Evolutionary conservation across 139 green algal species (phyloP).

Genomic region (Tetradesmus lagerheimii): DNA sequence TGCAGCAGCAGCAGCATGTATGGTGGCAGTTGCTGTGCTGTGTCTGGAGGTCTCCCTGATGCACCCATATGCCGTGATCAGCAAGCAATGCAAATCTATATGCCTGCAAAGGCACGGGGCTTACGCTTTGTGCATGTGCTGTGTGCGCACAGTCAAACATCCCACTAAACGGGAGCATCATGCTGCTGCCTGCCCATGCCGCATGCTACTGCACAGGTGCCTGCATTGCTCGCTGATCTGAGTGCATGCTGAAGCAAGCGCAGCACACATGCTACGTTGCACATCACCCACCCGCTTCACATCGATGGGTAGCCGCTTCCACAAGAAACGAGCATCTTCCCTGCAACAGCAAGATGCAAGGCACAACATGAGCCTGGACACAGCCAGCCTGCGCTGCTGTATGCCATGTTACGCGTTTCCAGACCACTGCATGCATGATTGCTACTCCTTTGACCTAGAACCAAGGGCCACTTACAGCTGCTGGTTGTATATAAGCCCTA

Average conservation of each 20-base stretch:
- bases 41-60: too few species aligned
- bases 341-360: slow-evolving; percentile 40
- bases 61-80: too few species aligned
- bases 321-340: slow-evolving; percentile 59
- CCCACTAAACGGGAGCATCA: too few species aligned
- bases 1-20: too few species aligned
- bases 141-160: too few species aligned
- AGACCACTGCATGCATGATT: too few species aligned
- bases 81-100: too few species aligned
- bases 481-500: slow-evolving; percentile 62
- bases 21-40: too few species aligned
- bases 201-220: neutral
- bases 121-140: too few species aligned
- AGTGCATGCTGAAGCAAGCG: neutral
- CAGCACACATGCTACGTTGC: neutral
- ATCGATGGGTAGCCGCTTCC: slow-evolving; percentile 59
- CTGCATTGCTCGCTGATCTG: neutral
- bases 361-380: neutral
- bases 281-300: slow-evolving; percentile 47
- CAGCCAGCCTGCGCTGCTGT: neutral
- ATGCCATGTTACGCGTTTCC: too few species aligned
- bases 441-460: too few species aligned
- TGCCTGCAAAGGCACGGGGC: too few species aligned
- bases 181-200: neutral
- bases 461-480: slow-evolving; percentile 47